These are phyloP conservation scores for Alternaria sp. DNA, from an alignment of 2,329 filamentous ascomycete species.

Conservation along the genomic window DNA sequence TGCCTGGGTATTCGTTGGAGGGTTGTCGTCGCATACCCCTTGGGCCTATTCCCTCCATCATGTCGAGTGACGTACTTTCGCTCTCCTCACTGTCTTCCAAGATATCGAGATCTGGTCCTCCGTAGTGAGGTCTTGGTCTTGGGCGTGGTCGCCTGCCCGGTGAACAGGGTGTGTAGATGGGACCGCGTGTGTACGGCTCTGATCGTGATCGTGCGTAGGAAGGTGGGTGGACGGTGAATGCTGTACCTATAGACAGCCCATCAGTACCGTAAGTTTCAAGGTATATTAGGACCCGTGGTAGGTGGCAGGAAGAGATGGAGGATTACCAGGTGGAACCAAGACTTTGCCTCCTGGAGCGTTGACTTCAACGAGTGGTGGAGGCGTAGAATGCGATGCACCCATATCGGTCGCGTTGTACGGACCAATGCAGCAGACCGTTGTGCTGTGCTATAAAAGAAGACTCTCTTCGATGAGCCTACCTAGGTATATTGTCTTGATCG, in stretches of 20 bases:
- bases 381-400: slow-evolving; percentile 29
- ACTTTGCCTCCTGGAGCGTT: slow-evolving; percentile 24
- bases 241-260: background rate
- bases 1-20: background rate
- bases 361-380: slow-evolving; percentile 33
- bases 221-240: slow-evolving; percentile 10
- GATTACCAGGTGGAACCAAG: slow-evolving; percentile 24
- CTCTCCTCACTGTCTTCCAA: slow-evolving; percentile 4
- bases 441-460: background rate
- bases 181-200: background rate
- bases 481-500: background rate
- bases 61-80: background rate
- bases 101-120: slow-evolving; percentile 1
- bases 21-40: background rate
- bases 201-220: background rate
- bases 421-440: background rate
- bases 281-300: background rate
- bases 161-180: slow-evolving; percentile 4
- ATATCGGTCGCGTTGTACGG: slow-evolving; percentile 12
- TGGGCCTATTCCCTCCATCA: background rate
- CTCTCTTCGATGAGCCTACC: background rate
- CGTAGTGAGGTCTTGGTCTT: background rate
- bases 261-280: background rate
- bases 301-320: background rate
- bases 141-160: background rate